Evolutionary conservation across 2,329 filamentous ascomycete genomes (phyloP).

Genomic region (Diaporthe australafricana): DNA sequence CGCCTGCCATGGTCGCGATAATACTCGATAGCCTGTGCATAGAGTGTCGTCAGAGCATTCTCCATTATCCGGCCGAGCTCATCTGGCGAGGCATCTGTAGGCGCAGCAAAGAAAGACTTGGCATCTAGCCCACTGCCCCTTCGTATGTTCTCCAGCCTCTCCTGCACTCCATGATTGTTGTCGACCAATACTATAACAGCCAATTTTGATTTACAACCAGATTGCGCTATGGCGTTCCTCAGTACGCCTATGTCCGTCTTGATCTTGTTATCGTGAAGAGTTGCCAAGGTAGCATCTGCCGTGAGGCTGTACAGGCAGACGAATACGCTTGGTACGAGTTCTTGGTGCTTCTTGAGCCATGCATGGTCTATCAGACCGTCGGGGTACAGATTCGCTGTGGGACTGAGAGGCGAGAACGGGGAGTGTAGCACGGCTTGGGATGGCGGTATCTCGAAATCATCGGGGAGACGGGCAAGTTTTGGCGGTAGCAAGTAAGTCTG

Average conservation of each 20-base stretch:
- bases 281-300: slow-evolving; percentile 78
- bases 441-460: slow-evolving; percentile 60
- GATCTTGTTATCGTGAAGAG: slow-evolving; percentile 85
- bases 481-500: slow-evolving; percentile 69
- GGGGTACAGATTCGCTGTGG: slow-evolving; percentile 84
- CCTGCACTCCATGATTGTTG: slow-evolving; percentile 66
- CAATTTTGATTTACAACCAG: slow-evolving; percentile 82
- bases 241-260: slow-evolving; percentile 87
- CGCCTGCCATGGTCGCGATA: slow-evolving; percentile 96
- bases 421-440: slow-evolving; percentile 79
- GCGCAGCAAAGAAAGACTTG: slow-evolving; percentile 87
- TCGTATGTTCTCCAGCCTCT: slow-evolving; percentile 83
- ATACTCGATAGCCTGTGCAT: slow-evolving; percentile 84
- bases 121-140: slow-evolving; percentile 83
- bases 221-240: slow-evolving; percentile 73
- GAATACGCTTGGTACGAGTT: slow-evolving; percentile 82
- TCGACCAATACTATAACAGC: slow-evolving; percentile 83
- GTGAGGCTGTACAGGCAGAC: slow-evolving; percentile 84
- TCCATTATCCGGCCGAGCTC: slow-evolving; percentile 81
- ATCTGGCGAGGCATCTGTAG: slow-evolving; percentile 75
- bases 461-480: slow-evolving; percentile 65
- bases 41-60: slow-evolving; percentile 78
- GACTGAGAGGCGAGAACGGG: slow-evolving; percentile 89
- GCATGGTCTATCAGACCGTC: slow-evolving; percentile 85
- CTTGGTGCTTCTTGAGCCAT: slow-evolving; percentile 92